Percentiles rank a stretch among this genome's conserved stretches.
Conservation (phyloP, 305 asterid genomes). For the Fraxinus xanthoxyloides region DNA sequence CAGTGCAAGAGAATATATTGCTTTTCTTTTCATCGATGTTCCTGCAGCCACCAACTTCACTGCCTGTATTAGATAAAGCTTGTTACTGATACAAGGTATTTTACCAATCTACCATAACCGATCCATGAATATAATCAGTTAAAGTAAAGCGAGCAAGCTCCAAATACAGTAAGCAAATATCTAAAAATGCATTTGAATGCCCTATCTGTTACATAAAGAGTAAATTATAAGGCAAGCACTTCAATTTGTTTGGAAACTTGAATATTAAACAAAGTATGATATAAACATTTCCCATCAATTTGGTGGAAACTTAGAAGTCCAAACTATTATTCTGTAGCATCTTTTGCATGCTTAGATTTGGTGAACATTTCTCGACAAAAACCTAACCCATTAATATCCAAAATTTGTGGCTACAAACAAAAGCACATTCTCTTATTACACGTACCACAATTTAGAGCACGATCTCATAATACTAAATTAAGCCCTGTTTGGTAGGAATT, state of each 20-base stretch:
- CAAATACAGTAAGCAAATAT: neutral
- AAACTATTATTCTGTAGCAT: slow-evolving; percentile 15
- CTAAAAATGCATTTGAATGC: neutral
- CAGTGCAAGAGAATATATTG: slow-evolving; percentile 62
- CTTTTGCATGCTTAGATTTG: neutral
- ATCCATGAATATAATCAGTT: neutral
- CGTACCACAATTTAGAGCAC: neutral
- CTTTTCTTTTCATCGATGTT: slow-evolving; percentile 63
- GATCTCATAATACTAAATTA: neutral
- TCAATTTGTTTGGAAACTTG: slow-evolving; percentile 19
- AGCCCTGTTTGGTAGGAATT: neutral
- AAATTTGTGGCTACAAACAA: neutral
- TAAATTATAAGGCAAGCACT: slow-evolving; percentile 34
- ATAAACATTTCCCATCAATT: slow-evolving; percentile 33
- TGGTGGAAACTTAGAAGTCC: slow-evolving; percentile 29
- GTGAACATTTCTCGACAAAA: neutral
- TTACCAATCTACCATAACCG: neutral
- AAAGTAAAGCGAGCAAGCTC: neutral
- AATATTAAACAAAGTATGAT: slow-evolving; percentile 21
- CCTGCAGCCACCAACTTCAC: slow-evolving; percentile 76
- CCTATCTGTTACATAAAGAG: slow-evolving; percentile 16
- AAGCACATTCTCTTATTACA: slow-evolving; percentile 10
- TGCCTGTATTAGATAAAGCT: slow-evolving; percentile 49
- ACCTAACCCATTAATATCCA: slow-evolving; percentile 4
- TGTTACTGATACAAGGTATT: neutral